Percentiles rank a stretch among this genome's conserved stretches.
These are phyloP conservation scores for Prunus fruticosa DNA, from an alignment of 306 rosid genomes.

Conservation along the genomic window DNA sequence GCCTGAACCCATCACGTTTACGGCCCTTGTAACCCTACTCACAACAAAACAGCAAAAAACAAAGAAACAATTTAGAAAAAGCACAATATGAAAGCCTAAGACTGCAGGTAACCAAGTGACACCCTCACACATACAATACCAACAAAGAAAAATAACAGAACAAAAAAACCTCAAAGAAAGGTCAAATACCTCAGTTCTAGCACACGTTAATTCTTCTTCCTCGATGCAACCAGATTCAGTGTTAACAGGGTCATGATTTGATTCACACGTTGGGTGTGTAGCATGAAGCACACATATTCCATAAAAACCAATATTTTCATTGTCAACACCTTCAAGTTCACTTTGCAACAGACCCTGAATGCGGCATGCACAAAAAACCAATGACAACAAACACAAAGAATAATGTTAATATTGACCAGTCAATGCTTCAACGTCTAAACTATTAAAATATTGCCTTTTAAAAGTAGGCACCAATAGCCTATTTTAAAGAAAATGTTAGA, in stretches of 20 bases:
- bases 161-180: neutral
- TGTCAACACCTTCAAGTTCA: constrained; percentile 56
- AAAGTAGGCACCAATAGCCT: neutral
- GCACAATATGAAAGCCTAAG: neutral
- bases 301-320: constrained; percentile 57
- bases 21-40: constrained; percentile 65
- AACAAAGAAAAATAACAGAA: neutral
- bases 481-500: neutral
- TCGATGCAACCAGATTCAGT: constrained; percentile 29
- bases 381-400: neutral
- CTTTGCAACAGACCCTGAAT: constrained; percentile 63
- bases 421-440: neutral
- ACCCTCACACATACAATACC: neutral
- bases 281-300: constrained; percentile 65
- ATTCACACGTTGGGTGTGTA: constrained; percentile 27
- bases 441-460: neutral
- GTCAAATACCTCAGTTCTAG: constrained; percentile 56
- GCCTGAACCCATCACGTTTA: constrained; percentile 48
- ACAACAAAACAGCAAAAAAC: neutral
- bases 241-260: constrained; percentile 22
- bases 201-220: constrained; percentile 42
- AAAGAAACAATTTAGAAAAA: neutral
- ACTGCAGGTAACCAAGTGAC: neutral
- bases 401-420: neutral
- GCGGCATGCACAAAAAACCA: neutral